These are phyloP conservation scores for Leucogyrophana mollusca DNA, from an alignment of 768 basidiomycete species.

Conservation along the genomic window DNA sequence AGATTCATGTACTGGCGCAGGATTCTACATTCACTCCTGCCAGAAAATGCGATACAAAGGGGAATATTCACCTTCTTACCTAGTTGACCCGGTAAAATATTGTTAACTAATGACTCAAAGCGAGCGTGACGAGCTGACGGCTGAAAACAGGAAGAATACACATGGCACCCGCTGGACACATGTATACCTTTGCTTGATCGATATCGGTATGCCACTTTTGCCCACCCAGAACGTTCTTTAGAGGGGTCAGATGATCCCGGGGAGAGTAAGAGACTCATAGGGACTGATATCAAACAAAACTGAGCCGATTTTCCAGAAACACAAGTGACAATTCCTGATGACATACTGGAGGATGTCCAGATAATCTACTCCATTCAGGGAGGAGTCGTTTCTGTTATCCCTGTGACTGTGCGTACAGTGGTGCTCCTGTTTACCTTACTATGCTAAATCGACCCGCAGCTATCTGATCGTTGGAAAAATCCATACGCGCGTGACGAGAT, in stretches of 20 bases:
- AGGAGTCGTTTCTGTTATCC: conserved; percentile 20
- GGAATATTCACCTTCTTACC: conserved; percentile 85
- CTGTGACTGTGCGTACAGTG: conserved; percentile 19
- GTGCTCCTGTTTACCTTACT: neutral
- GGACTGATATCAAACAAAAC: neutral
- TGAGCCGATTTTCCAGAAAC: conserved; percentile 1
- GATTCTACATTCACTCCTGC: conserved; percentile 91
- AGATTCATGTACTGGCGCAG: conserved; percentile 37
- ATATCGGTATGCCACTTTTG: conserved; percentile 69
- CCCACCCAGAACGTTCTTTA: conserved; percentile 56
- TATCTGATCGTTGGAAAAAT: conserved; percentile 27
- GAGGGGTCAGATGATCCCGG: conserved; percentile 27
- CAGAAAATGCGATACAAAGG: conserved; percentile 97
- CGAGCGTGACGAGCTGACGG: neutral
- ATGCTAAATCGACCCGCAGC: conserved; percentile 14
- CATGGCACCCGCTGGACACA: conserved; percentile 66
- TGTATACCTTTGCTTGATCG: conserved; percentile 64
- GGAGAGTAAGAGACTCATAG: conserved; percentile 20
- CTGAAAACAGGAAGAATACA: conserved; percentile 66
- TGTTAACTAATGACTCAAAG: neutral
- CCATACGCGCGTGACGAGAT: conserved; percentile 33
- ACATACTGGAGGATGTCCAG: conserved; percentile 18
- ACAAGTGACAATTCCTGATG: conserved; percentile 10
- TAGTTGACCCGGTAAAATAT: conserved; percentile 73
- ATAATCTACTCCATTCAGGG: conserved; percentile 22